phyloP scores from a whole-genome alignment of 352 stramenopile genomes.

The Phytophthora kernoviae region DNA sequence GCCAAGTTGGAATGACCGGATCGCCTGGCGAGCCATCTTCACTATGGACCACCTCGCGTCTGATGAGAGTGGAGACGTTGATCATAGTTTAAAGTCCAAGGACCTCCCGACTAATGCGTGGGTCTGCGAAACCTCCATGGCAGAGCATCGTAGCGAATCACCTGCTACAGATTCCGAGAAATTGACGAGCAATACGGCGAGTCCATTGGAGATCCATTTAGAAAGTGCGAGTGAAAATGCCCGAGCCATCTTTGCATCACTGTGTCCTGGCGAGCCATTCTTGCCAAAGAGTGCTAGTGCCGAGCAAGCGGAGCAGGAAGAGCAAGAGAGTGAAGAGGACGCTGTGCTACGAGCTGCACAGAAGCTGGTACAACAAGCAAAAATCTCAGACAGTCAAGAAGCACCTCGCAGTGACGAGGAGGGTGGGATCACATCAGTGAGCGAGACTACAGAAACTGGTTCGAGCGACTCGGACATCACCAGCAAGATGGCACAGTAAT shows the following conservation, averaged over 20 bases:
- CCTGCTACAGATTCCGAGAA: not conserved
- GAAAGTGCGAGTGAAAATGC: slow-evolving; percentile 68
- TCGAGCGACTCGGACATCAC: slow-evolving; percentile 1
- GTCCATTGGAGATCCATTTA: slow-evolving; percentile 63
- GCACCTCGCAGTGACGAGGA: not conserved
- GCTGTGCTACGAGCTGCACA: slow-evolving; percentile 64
- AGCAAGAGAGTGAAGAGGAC: slow-evolving; percentile 67
- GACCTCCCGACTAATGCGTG: slow-evolving; percentile 51
- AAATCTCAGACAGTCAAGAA: slow-evolving; percentile 1
- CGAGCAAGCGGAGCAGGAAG: slow-evolving; percentile 58
- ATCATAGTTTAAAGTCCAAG: slow-evolving; percentile 14
- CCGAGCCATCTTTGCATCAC: slow-evolving; percentile 56
- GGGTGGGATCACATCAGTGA: not conserved
- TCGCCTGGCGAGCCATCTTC: slow-evolving; percentile 66
- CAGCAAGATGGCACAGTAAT: slow-evolving; percentile 5
- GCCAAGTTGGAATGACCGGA: slow-evolving; percentile 25
- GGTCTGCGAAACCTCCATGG: slow-evolving; percentile 51
- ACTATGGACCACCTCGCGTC: slow-evolving; percentile 59
- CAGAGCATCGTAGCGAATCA: not conserved
- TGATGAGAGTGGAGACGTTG: slow-evolving; percentile 6
- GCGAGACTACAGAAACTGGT: not conserved
- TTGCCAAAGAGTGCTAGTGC: slow-evolving; percentile 65
- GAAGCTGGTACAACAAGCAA: slow-evolving; percentile 35
- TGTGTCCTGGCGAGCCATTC: slow-evolving; percentile 68
- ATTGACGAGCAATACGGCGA: slow-evolving; percentile 10